Conservation (phyloP, 2,329 filamentous ascomycete species). For the Periglandula ipomoeae region DNA sequence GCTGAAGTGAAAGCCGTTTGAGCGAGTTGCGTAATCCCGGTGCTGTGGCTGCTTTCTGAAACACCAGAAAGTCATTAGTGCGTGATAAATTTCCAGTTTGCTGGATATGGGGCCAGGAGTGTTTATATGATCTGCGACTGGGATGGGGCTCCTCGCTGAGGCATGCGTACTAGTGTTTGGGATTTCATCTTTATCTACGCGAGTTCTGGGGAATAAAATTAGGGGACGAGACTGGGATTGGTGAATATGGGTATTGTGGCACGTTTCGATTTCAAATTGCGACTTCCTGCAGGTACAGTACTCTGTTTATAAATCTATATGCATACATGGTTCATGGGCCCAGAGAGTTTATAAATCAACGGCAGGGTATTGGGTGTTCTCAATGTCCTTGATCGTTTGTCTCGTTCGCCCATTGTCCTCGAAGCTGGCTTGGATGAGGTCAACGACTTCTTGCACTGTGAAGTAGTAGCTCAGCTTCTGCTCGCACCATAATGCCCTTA, state of each 20-base stretch:
- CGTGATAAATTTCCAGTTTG: too few species aligned
- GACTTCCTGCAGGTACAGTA: neutral
- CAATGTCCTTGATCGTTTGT: slow-evolving; percentile 50
- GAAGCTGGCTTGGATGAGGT: slow-evolving; percentile 54
- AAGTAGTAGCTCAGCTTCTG: slow-evolving; percentile 58
- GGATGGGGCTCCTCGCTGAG: too few species aligned
- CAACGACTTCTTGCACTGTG: slow-evolving; percentile 49
- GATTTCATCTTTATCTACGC: too few species aligned
- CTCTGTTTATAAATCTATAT: neutral
- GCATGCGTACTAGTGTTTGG: too few species aligned
- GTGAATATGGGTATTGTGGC: neutral
- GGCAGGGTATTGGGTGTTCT: slow-evolving; percentile 36
- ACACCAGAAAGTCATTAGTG: too few species aligned
- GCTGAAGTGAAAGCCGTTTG: too few species aligned
- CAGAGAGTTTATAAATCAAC: slow-evolving; percentile 3
- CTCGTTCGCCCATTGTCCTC: slow-evolving; percentile 52
- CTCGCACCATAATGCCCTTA: slow-evolving; percentile 55
- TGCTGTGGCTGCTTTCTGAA: too few species aligned
- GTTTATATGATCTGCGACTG: too few species aligned
- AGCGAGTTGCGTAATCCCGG: too few species aligned
- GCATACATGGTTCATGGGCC: neutral
- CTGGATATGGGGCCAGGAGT: too few species aligned
- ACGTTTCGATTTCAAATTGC: neutral
- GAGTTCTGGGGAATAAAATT: too few species aligned
- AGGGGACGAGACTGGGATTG: too few species aligned